These are phyloP conservation scores for Parachlorella kessleri DNA, from an alignment of 139 green algal genomes.

Conservation along the genomic window DNA sequence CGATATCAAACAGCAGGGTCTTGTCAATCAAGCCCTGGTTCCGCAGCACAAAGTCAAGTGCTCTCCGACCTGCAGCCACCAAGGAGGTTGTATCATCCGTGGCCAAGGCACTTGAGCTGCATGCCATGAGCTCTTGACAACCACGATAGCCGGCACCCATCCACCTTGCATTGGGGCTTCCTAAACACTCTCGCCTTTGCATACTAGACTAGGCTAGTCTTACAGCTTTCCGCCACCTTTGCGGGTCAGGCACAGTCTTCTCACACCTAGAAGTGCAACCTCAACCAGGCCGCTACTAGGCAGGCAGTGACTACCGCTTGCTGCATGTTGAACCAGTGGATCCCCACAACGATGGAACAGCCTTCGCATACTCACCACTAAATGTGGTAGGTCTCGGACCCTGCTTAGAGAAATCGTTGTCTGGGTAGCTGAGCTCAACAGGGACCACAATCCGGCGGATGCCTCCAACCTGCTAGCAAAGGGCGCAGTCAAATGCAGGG, in stretches of 20 bases:
- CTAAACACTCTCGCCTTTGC: too few relatives aligned
- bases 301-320: too few relatives aligned
- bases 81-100: background rate
- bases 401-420: constrained; percentile 61
- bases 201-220: background rate
- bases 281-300: too few relatives aligned
- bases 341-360: too few relatives aligned
- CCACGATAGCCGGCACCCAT: too few relatives aligned
- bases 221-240: background rate
- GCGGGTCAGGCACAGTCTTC: background rate
- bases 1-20: constrained; percentile 90
- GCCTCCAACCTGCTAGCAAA: constrained; percentile 57
- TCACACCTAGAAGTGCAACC: too few relatives aligned
- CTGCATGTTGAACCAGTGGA: too few relatives aligned
- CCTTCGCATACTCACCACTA: constrained; percentile 37
- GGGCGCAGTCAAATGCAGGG: too few relatives aligned
- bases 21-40: constrained; percentile 91
- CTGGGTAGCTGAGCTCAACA: constrained; percentile 81
- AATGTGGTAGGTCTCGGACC: constrained; percentile 68
- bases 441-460: constrained; percentile 85
- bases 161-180: too few relatives aligned
- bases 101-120: background rate
- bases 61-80: constrained; percentile 62
- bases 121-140: background rate
- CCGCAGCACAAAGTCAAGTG: constrained; percentile 91